Conservation (phyloP, 805 yeast species). For the Candida nonsorbophila region DNA sequence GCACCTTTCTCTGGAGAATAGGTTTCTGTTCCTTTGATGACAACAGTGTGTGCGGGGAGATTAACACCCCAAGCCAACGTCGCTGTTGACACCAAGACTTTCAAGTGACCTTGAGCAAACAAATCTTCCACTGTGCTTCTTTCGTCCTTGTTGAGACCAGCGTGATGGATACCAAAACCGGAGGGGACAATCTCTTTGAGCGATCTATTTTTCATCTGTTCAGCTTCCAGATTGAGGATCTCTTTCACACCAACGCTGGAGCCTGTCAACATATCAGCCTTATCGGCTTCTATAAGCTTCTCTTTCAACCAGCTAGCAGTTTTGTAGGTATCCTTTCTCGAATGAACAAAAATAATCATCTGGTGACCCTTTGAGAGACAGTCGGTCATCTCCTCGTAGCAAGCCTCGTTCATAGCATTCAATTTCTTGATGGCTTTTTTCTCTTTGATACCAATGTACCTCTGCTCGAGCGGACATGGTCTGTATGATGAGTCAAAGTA, state of each 20-base stretch:
- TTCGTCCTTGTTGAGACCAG: constrained; percentile 73
- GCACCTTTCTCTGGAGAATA: constrained; percentile 86
- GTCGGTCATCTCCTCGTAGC: constrained; percentile 69
- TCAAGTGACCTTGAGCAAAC: constrained; percentile 84
- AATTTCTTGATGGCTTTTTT: constrained; percentile 70
- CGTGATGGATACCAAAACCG: constrained; percentile 91
- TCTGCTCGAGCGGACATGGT: constrained; percentile 90
- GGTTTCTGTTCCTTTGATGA: constrained; percentile 88
- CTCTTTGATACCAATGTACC: constrained; percentile 83
- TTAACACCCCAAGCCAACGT: constrained; percentile 98
- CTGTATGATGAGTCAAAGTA: constrained; percentile 79
- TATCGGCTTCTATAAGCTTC: constrained; percentile 50
- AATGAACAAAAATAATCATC: constrained; percentile 86
- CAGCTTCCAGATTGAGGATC: constrained; percentile 61
- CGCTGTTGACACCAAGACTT: constrained; percentile 83
- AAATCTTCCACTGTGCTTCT: constrained; percentile 76
- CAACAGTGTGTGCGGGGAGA: constrained; percentile 90
- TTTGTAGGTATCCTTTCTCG: constrained; percentile 83
- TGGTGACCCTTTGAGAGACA: constrained; percentile 61
- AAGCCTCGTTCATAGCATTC: constrained; percentile 85
- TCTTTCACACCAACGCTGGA: constrained; percentile 48
- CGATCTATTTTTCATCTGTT: constrained; percentile 45
- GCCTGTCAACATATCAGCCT: constrained; percentile 40
- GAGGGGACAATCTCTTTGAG: constrained; percentile 55
- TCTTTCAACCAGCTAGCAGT: constrained; percentile 74